A percentile compares a stretch with the other conserved stretches of the same genome.
phyloP scores from a whole-genome alignment of 345 rosid genomes.

The Salix caprea region DNA sequence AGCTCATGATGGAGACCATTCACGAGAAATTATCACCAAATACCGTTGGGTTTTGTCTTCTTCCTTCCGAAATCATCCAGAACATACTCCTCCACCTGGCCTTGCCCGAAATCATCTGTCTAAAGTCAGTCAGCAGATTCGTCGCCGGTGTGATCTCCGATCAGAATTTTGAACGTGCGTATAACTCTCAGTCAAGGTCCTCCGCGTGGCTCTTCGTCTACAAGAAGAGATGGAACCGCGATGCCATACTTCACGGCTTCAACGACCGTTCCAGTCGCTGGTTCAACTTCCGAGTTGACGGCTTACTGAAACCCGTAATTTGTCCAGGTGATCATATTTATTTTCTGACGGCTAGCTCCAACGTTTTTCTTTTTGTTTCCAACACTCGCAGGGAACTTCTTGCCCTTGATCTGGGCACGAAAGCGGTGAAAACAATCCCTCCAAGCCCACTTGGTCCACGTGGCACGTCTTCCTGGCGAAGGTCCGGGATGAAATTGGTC shows the following conservation, averaged over 20 bases:
- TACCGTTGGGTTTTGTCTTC: constrained; percentile 61
- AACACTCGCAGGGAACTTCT: constrained; percentile 49
- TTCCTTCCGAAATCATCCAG: constrained; percentile 72
- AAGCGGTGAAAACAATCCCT: constrained; percentile 44
- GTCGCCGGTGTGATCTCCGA: constrained; percentile 45
- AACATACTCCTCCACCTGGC: constrained; percentile 54
- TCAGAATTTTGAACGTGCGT: constrained; percentile 43
- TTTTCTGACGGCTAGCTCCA: constrained; percentile 52
- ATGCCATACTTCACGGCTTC: constrained; percentile 47
- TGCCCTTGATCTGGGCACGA: constrained; percentile 46
- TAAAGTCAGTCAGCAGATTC: constrained; percentile 50
- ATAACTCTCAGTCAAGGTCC: constrained; percentile 44
- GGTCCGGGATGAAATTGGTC: constrained; percentile 69
- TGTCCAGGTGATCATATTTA: constrained; percentile 50
- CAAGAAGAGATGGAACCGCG: constrained; percentile 70
- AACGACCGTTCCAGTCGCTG: constrained; percentile 45
- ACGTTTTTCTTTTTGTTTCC: constrained; percentile 57
- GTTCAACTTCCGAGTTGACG: constrained; percentile 55
- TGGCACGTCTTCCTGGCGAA: constrained; percentile 71
- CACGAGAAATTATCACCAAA: constrained; percentile 17
- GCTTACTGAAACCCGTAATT: constrained; percentile 33
- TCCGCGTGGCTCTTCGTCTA: constrained; percentile 65
- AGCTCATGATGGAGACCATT: not conserved
- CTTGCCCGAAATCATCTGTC: constrained; percentile 54
- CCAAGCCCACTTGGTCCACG: constrained; percentile 77